Percentiles rank a stretch among this genome's conserved stretches.
phyloP scores from a whole-genome alignment of 805 yeast genomes.

The Metschnikowia hibisci region DNA sequence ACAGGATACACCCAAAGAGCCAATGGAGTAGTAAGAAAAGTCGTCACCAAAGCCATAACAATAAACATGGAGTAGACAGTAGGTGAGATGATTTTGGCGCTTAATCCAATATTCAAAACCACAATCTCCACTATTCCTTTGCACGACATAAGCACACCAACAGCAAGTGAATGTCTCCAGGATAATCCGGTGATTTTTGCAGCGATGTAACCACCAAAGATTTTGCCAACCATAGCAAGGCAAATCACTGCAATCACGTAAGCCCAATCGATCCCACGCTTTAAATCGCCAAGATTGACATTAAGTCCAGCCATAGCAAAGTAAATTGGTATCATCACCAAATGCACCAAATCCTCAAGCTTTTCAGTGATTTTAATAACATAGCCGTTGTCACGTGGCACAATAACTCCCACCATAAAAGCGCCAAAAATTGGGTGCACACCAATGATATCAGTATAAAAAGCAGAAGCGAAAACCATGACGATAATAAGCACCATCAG shows the following conservation, averaged over 20 bases:
- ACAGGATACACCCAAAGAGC: conserved; percentile 61
- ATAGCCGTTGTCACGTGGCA: conserved; percentile 74
- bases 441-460: conserved; percentile 79
- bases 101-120: conserved; percentile 68
- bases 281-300: conserved; percentile 60
- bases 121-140: conserved; percentile 86
- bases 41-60: conserved; percentile 75
- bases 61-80: conserved; percentile 76
- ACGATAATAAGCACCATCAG: conserved; percentile 54
- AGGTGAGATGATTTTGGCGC: conserved; percentile 61
- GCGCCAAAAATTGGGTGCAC: conserved; percentile 88
- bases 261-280: conserved; percentile 72
- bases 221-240: conserved; percentile 65
- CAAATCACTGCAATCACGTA: conserved; percentile 63
- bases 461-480: conserved; percentile 61
- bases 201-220: conserved; percentile 62
- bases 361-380: conserved; percentile 67
- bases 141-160: conserved; percentile 82
- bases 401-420: conserved; percentile 68
- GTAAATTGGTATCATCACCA: conserved; percentile 69
- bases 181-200: conserved; percentile 58
- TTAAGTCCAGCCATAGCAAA: conserved; percentile 77
- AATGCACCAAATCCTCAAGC: conserved; percentile 72
- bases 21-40: conserved; percentile 77
- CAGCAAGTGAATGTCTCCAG: conserved; percentile 73